phyloP scores from a whole-genome alignment of 345 rosid species.

The Boechera stricta region DNA sequence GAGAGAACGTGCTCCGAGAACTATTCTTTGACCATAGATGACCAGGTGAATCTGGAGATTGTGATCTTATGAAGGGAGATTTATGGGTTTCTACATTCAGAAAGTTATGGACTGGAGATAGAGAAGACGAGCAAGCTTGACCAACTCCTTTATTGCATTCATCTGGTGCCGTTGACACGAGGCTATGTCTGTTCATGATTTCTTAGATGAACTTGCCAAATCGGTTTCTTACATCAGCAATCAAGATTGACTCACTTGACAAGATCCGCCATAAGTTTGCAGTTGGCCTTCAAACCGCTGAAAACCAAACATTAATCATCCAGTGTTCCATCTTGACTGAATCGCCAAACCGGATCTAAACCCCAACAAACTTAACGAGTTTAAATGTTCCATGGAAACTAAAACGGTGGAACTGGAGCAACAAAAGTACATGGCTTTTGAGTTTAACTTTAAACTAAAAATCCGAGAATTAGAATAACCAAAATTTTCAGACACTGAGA shows the following conservation, averaged over 20 bases:
- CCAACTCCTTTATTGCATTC: constrained; percentile 47
- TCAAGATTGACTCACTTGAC: not conserved
- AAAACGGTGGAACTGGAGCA: constrained; percentile 1
- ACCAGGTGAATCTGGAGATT: constrained; percentile 52
- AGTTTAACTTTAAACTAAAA: not conserved
- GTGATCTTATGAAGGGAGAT: constrained; percentile 51
- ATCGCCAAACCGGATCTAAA: constrained; percentile 4
- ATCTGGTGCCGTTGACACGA: constrained; percentile 46
- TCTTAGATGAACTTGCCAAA: constrained; percentile 30
- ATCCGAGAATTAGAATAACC: not conserved
- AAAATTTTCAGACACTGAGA: constrained; percentile 26
- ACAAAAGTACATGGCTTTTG: constrained; percentile 10
- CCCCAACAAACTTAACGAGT: constrained; percentile 5
- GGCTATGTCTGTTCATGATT: constrained; percentile 45
- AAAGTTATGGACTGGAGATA: constrained; percentile 46
- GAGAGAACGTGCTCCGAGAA: constrained; percentile 58
- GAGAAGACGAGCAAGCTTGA: constrained; percentile 44
- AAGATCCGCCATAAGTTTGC: constrained; percentile 21
- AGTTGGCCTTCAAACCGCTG: constrained; percentile 8
- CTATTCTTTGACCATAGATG: constrained; percentile 50
- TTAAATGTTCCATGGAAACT: not conserved
- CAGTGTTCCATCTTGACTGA: constrained; percentile 8
- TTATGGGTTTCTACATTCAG: constrained; percentile 43
- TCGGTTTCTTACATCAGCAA: constrained; percentile 24
- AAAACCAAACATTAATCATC: constrained; percentile 21